These are phyloP conservation scores for Chlorella sp. DNA, from an alignment of 139 green algal species.

Conservation along the genomic window DNA sequence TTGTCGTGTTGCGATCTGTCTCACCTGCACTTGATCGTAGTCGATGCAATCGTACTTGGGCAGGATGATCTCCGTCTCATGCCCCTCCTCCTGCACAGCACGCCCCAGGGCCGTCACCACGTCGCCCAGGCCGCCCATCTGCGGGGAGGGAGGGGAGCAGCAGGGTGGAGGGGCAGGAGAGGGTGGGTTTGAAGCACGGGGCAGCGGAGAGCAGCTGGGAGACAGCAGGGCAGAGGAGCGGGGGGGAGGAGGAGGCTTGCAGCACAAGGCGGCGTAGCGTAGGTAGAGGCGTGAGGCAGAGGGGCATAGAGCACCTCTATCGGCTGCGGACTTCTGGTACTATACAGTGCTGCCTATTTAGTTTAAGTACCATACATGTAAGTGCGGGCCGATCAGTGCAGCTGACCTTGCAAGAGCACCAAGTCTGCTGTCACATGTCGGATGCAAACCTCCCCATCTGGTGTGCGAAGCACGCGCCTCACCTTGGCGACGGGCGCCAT, in stretches of 20 bases:
- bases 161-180: neutral
- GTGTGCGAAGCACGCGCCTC: neutral
- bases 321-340: too few species aligned
- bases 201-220: neutral
- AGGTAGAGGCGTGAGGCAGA: too few species aligned
- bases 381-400: too few species aligned
- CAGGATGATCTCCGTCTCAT: constrained; percentile 86
- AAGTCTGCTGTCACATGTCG: too few species aligned
- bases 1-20: neutral
- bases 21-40: constrained; percentile 65
- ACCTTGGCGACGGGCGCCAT: constrained; percentile 95
- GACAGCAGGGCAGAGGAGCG: too few species aligned
- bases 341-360: too few species aligned
- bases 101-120: constrained; percentile 91
- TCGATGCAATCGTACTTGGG: constrained; percentile 97
- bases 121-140: constrained; percentile 92
- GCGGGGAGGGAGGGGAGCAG: neutral
- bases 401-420: too few species aligned
- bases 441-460: too few species aligned
- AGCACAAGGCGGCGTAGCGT: too few species aligned
- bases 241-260: too few species aligned
- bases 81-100: constrained; percentile 72
- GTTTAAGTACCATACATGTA: too few species aligned
- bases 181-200: neutral
- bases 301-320: too few species aligned